Conservation (phyloP, 2,329 filamentous ascomycete genomes). For the Alternaria conjuncta region DNA sequence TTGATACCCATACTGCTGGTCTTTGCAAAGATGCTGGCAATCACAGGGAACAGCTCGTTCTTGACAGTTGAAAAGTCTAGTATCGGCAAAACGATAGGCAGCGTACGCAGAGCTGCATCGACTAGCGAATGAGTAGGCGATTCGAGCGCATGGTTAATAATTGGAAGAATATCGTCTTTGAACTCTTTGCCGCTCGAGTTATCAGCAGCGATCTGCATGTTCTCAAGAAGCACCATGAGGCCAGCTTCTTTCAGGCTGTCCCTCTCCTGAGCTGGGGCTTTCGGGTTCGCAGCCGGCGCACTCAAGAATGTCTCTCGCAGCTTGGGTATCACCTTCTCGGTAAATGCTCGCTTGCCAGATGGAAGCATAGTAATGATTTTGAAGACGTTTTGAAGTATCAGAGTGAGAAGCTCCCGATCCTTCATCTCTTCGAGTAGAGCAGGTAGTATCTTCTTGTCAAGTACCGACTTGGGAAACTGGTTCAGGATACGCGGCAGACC, state of each 20-base stretch:
- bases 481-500: constrained; percentile 85
- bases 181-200: constrained; percentile 93
- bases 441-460: constrained; percentile 93
- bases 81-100: constrained; percentile 81
- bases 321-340: constrained; percentile 83
- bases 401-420: constrained; percentile 81
- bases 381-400: constrained; percentile 91
- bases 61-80: constrained; percentile 97
- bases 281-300: constrained; percentile 50
- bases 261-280: constrained; percentile 66
- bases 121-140: constrained; percentile 89
- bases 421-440: constrained; percentile 92
- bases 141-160: constrained; percentile 82
- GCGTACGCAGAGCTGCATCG: constrained; percentile 79
- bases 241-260: constrained; percentile 87
- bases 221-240: constrained; percentile 87
- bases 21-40: constrained; percentile 87
- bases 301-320: constrained; percentile 82
- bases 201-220: constrained; percentile 75
- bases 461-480: constrained; percentile 89
- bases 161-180: constrained; percentile 91
- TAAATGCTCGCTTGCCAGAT: constrained; percentile 74
- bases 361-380: constrained; percentile 83
- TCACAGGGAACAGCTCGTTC: constrained; percentile 92
- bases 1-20: constrained; percentile 96